Conservation (phyloP, 2,329 filamentous ascomycete species). For the Cladophialophora chaetospira region DNA sequence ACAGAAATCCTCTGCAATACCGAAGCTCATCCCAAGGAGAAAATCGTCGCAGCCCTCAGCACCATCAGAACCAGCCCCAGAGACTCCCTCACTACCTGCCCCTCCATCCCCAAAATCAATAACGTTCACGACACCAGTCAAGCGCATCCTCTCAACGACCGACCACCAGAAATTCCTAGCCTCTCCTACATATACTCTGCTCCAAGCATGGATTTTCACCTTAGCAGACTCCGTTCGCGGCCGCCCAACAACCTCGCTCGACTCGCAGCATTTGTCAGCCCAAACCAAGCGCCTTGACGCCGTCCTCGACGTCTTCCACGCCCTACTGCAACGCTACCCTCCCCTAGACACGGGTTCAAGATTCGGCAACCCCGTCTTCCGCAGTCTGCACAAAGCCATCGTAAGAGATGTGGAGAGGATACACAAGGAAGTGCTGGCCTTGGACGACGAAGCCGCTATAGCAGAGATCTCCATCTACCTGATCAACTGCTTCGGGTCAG, state of each 20-base stretch:
- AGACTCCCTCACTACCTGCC: conserved; percentile 71
- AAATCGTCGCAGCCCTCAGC: conserved; percentile 35
- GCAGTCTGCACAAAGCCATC: conserved; percentile 68
- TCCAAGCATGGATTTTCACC: conserved; percentile 82
- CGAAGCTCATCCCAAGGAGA: conserved; percentile 36
- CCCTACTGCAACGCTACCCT: conserved; percentile 68
- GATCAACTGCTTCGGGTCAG: conserved; percentile 80
- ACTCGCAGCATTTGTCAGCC: conserved; percentile 61
- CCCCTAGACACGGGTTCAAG: conserved; percentile 86
- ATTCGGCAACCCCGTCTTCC: conserved; percentile 93
- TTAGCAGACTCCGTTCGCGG: conserved; percentile 80
- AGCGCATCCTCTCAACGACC: conserved; percentile 76
- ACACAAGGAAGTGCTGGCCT: conserved; percentile 45
- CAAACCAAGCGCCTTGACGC: conserved; percentile 64
- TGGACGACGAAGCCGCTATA: conserved; percentile 53
- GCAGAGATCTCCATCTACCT: conserved; percentile 80
- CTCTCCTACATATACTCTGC: conserved; percentile 73
- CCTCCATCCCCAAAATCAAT: conserved; percentile 64
- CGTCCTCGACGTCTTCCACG: conserved; percentile 70
- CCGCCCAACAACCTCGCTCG: conserved; percentile 63
- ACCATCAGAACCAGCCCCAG: conserved; percentile 62
- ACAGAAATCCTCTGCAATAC: conserved; percentile 20
- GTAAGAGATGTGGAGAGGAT: conserved; percentile 43
- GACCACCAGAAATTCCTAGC: conserved; percentile 81
- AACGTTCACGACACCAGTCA: conserved; percentile 66